Evolutionary conservation across 2,329 filamentous ascomycete genomes (phyloP).

Genomic region (Arthrobotrys sinensis): DNA sequence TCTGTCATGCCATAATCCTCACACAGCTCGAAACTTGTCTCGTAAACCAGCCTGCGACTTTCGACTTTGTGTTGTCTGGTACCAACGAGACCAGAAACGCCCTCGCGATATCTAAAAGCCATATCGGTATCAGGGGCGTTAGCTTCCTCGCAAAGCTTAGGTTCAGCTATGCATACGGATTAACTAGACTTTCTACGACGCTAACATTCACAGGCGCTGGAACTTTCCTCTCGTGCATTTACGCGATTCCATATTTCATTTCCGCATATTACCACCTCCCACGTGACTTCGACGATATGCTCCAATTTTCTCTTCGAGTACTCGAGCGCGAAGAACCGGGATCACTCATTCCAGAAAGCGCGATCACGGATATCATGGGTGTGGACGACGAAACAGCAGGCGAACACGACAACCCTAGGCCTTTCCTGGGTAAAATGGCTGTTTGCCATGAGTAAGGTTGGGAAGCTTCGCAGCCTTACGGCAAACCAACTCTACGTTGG

Average conservation of each 20-base stretch:
- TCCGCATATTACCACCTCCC: neutral
- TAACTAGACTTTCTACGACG: no score
- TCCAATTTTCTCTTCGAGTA: neutral
- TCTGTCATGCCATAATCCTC: slow-evolving; percentile 1
- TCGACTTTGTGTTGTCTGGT: no score
- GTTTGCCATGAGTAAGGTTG: neutral
- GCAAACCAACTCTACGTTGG: neutral
- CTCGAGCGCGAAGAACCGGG: neutral
- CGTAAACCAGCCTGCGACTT: no score
- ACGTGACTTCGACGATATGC: neutral
- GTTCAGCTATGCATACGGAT: no score
- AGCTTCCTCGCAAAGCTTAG: no score
- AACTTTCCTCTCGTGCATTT: no score
- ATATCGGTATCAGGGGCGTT: no score
- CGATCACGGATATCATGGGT: neutral
- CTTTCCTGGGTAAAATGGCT: neutral
- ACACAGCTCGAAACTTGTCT: neutral
- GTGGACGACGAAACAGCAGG: neutral
- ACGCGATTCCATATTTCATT: no score
- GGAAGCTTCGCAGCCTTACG: neutral
- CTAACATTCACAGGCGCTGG: no score
- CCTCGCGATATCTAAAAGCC: no score
- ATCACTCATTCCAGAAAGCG: neutral
- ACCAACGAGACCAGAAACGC: no score
- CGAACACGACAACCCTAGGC: no score